Base-by-base conservation (phyloP, 2,329 filamentous ascomycete genomes). In the Aspergillus sp. region DNA sequence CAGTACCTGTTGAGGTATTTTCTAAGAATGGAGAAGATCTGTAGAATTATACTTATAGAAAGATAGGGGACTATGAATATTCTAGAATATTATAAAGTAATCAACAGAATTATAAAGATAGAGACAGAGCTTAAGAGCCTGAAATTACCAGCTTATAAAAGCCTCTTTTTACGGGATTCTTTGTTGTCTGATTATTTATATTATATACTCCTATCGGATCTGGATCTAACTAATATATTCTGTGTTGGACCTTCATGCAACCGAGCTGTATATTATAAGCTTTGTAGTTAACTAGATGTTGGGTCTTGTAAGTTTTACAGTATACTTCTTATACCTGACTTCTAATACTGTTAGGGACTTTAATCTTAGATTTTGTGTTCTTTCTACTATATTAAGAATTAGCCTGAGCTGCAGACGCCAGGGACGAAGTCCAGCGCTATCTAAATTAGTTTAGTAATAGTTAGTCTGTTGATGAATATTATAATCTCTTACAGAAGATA, bases 1-100 rank as follows among this genome's bases (percentile, higher is more conserved):
- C n/a, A n/a, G n/a, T n/a, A n/a, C n/a, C n/a, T n/a, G n/a, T n/a
- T n/a, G n/a, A n/a, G n/a, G n/a, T n/a, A n/a, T n/a, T n/a, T n/a
- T n/a, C n/a, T n/a, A n/a, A n/a, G n/a, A n/a, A n/a, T n/a, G n/a
- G 70, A 75, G 64, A 71, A 74, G 57, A 66, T 70, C 4, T 45
- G 52, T 4, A 74, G 75, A 2, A 61, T 74, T 56, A 52, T 62
- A 17, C 62, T 76, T 15, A 60, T 66, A 40, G 46, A 70, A 55
- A 63, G 33, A 55, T 73, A 68, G 71, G 66, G 60, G 17, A 62
- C 48, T 19, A 74, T 75, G 69, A 62, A 62, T 51, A 54, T 59
- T 2, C 19, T 60, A 35, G 55, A 66, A 7, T 49, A 48, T 19
- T 64, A 61, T 55, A 50, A 64, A 62, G 46, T 67, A 14, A 63